Conservation (phyloP, 768 basidiomycete species). For the Termitomyces bulborhizus region DNA sequence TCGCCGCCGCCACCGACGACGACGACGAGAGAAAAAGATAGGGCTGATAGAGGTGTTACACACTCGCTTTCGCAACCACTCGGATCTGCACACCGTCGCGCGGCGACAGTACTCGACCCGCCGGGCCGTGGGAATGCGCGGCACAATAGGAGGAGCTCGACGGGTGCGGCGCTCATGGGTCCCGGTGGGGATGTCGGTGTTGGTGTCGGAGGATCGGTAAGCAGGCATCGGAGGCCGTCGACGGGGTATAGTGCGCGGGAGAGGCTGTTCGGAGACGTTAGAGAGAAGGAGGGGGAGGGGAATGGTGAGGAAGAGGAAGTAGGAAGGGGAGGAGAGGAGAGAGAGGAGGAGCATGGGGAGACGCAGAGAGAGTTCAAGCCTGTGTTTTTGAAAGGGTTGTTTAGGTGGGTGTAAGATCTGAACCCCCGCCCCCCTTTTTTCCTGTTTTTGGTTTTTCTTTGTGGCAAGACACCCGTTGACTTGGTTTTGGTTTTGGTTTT, state of each 20-base stretch:
- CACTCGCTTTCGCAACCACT: neutral
- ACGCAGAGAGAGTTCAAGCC: slow-evolving; percentile 76
- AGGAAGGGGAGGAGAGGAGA: slow-evolving; percentile 40
- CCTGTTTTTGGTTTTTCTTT: neutral
- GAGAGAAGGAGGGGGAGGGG: neutral
- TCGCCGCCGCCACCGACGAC: neutral
- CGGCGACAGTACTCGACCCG: neutral
- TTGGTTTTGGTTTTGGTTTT: neutral
- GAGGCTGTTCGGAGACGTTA: slow-evolving; percentile 26
- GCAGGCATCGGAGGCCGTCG: slow-evolving; percentile 65
- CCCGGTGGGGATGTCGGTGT: slow-evolving; percentile 15
- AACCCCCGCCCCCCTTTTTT: neutral
- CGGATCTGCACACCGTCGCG: neutral
- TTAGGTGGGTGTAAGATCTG: slow-evolving; percentile 52
- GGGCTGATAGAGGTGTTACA: neutral
- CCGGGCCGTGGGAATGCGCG: neutral
- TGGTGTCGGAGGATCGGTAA: slow-evolving; percentile 33
- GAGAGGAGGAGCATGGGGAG: slow-evolving; percentile 41
- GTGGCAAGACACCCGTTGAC: neutral
- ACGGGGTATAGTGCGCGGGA: slow-evolving; percentile 45
- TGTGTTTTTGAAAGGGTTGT: slow-evolving; percentile 91
- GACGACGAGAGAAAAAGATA: neutral
- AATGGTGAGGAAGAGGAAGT: slow-evolving; percentile 26
- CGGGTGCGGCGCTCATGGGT: slow-evolving; percentile 20
- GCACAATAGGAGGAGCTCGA: neutral